A percentile compares a stretch with the other conserved stretches of the same genome.
phyloP scores from a whole-genome alignment of 768 basidiomycete species.

The Lactarius pseudohatsudake region DNA sequence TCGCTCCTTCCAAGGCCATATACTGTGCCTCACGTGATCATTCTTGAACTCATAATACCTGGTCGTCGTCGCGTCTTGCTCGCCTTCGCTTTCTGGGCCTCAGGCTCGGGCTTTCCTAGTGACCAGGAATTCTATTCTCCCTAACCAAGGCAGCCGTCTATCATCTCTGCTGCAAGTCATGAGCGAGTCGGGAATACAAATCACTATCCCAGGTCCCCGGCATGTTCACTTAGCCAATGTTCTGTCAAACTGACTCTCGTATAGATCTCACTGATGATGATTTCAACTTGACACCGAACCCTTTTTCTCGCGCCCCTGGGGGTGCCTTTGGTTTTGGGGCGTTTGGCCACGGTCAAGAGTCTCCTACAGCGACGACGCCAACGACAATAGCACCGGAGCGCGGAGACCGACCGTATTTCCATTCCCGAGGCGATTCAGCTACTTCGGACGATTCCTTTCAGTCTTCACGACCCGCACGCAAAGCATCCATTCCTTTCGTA shows the following conservation, averaged over 20 bases:
- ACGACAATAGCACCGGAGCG: conserved; percentile 42
- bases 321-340: conserved; percentile 35
- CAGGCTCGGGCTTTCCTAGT: background rate
- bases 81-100: conserved; percentile 1
- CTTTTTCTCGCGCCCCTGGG: conserved; percentile 62
- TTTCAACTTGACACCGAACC: conserved; percentile 55
- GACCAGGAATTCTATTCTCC: background rate
- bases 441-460: conserved; percentile 74
- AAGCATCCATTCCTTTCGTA: conserved; percentile 56
- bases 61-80: background rate
- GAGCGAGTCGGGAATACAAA: conserved; percentile 43
- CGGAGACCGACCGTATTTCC: conserved; percentile 65
- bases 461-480: conserved; percentile 46
- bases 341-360: conserved; percentile 55
- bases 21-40: conserved; percentile 5
- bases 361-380: conserved; percentile 61
- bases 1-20: background rate
- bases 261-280: conserved; percentile 82
- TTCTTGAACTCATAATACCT: conserved; percentile 2
- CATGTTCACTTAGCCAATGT: conserved; percentile 9
- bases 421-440: conserved; percentile 74
- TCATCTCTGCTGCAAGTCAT: conserved; percentile 25
- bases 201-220: conserved; percentile 47
- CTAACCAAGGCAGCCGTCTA: background rate
- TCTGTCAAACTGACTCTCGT: conserved; percentile 18